Evolutionary conservation across 1,139 yeast species (phyloP).

Genomic region (Yamadazyma conglobata): DNA sequence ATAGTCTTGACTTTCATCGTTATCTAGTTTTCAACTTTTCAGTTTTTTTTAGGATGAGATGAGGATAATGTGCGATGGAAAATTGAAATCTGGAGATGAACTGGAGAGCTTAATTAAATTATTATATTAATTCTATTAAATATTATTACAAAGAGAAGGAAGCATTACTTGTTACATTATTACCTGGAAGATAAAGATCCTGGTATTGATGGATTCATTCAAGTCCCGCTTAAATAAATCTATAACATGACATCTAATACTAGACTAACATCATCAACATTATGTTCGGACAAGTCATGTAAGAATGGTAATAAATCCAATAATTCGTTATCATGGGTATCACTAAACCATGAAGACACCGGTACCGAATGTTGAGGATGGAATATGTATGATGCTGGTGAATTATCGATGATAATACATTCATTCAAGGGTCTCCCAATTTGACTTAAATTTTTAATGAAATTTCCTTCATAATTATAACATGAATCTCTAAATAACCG

Average conservation of each 20-base stretch:
- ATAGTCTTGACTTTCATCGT: slow-evolving; percentile 52
- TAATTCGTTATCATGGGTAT: slow-evolving; percentile 93
- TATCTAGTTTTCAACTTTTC: neutral
- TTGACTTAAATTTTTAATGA: slow-evolving; percentile 88
- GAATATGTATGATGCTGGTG: slow-evolving; percentile 94
- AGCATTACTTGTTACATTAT: slow-evolving; percentile 2
- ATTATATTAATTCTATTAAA: slow-evolving; percentile 2
- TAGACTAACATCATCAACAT: slow-evolving; percentile 78
- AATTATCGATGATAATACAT: slow-evolving; percentile 87
- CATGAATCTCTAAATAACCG: slow-evolving; percentile 82
- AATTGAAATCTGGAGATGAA: neutral
- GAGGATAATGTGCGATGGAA: neutral
- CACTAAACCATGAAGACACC: slow-evolving; percentile 98
- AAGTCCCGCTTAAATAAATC: slow-evolving; percentile 16
- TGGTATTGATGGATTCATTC: slow-evolving; percentile 2
- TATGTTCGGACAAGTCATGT: slow-evolving; percentile 68
- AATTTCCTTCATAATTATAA: slow-evolving; percentile 75
- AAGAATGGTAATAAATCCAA: slow-evolving; percentile 87
- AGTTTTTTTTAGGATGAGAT: slow-evolving; percentile 3
- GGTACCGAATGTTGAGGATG: slow-evolving; percentile 99
- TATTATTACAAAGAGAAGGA: slow-evolving; percentile 2
- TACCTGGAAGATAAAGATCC: neutral
- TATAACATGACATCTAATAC: slow-evolving; percentile 64
- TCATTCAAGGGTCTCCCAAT: slow-evolving; percentile 89
- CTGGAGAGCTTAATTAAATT: too few species aligned